Base-by-base conservation (phyloP, 345 rosid species). In the Combretum micranthum region DNA sequence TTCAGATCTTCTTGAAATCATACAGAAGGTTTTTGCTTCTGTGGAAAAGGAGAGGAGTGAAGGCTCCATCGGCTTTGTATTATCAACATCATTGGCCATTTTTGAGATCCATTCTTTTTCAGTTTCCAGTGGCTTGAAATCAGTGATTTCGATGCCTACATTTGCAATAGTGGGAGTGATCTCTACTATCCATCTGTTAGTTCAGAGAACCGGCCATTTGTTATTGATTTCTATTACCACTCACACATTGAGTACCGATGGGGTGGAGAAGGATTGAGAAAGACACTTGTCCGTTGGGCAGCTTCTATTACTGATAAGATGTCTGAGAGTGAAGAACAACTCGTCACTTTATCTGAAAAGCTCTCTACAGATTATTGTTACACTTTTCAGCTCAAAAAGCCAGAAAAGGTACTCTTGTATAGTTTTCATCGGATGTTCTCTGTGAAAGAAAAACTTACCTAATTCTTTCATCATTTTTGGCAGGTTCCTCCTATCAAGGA, bases 191-290 rank as follows among this genome's bases (percentile, higher is more conserved):
- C 97, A 59, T 75, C 88, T 6, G 71, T 70, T 59, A 83, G 67
- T 68, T 50, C 83, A 20, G 92, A 85, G 56, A 93, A 78, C 48
- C 78, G 76, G 62, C 84, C 90, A 13, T 90, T 83, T 39, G 92
- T 84, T 54, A 66, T 83, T 25, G 92, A 94, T 81, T 86, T 90
- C 50, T 85, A 94, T 76, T 94, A 94, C 73, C 97, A 94, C 54
- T 94, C 99, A 1, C 99, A 94, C 65, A 75, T 85, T 20, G 97
- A 94, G 56, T 87, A 94, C 56, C 87, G 95, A n/a, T 94, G 99
- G 99, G 99, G 99, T 62, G 99, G 96, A 65, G 99, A 92, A 80
- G 97, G 96, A 37, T 57, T 94, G 59, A 85, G 97, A 75, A 94
- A 87, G 75, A 85, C 97, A 69, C 61, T 94, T 73, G 78, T 94